A percentile compares a stretch with the other conserved stretches of the same genome.
Evolutionary conservation across 2,329 filamentous ascomycete species (phyloP).

Genomic region (Sporothrix humicola): DNA sequence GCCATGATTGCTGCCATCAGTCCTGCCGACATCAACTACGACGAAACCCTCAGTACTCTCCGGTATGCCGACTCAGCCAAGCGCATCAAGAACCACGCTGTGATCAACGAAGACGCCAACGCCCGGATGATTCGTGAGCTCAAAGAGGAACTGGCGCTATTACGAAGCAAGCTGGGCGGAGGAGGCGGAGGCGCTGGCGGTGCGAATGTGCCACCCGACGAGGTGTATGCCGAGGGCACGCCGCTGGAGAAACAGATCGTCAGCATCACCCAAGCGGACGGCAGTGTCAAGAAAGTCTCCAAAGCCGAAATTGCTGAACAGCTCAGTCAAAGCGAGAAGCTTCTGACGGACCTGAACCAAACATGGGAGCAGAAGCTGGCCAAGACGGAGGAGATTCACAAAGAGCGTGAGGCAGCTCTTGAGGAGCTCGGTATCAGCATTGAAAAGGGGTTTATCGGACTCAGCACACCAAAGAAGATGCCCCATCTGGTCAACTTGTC

Average conservation of each 20-base stretch:
- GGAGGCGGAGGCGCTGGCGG: conserved; percentile 52
- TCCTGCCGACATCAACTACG: conserved; percentile 98
- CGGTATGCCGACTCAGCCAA: conserved; percentile 98
- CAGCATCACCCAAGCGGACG: conserved; percentile 85
- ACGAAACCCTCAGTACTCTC: conserved; percentile 93
- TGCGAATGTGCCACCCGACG: conserved; percentile 64
- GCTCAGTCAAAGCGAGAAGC: conserved; percentile 92
- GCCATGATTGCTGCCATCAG: conserved; percentile 99
- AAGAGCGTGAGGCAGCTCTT: conserved; percentile 90
- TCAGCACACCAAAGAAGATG: conserved; percentile 98
- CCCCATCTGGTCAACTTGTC: conserved; percentile 97
- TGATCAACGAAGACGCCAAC: conserved; percentile 98
- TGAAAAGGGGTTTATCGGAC: conserved; percentile 94
- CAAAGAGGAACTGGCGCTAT: conserved; percentile 87
- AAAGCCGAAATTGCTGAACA: conserved; percentile 99
- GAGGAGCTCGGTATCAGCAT: conserved; percentile 99
- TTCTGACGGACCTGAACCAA: conserved; percentile 94
- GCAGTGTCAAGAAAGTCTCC: conserved; percentile 89
- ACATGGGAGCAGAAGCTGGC: conserved; percentile 97
- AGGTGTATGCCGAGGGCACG: conserved; percentile 89
- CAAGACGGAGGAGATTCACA: conserved; percentile 97
- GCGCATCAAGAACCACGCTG: conserved; percentile 99
- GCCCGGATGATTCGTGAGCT: conserved; percentile 98
- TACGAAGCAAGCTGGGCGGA: conserved; percentile 80
- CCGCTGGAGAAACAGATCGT: conserved; percentile 96